phyloP scores from a whole-genome alignment of 192 early-diverging fungal genomes.

The Backusella tuberculispora region DNA sequence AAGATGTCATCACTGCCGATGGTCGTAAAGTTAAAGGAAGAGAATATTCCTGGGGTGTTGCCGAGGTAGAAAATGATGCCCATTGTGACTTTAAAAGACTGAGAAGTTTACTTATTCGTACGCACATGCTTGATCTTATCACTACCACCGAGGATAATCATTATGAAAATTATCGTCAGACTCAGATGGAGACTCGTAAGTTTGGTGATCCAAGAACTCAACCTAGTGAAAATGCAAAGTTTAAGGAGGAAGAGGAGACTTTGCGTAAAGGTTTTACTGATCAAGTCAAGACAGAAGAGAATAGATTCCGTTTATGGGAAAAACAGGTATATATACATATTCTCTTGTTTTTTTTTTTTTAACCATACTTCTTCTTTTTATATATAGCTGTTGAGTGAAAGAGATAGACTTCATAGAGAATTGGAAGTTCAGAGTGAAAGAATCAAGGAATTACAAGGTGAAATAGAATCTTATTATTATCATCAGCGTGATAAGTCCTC shows the following conservation, averaged over 20 bases:
- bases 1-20: conserved; percentile 81
- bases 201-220: conserved; percentile 79
- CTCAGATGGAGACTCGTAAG: conserved; percentile 87
- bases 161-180: conserved; percentile 91
- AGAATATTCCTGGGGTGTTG: conserved; percentile 98
- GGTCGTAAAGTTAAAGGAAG: conserved; percentile 94
- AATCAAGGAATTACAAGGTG: conserved; percentile 90
- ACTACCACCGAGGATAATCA: conserved; percentile 91
- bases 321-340: conserved; percentile 57
- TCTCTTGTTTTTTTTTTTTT: background rate
- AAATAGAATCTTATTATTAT: conserved; percentile 49
- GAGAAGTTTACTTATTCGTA: conserved; percentile 93
- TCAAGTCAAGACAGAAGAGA: conserved; percentile 95
- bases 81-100: conserved; percentile 99
- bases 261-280: conserved; percentile 97
- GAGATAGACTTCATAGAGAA: conserved; percentile 97
- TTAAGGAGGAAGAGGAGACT: conserved; percentile 98
- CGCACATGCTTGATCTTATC: conserved; percentile 97
- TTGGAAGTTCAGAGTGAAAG: conserved; percentile 89
- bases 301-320: conserved; percentile 98
- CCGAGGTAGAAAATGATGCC: conserved; percentile 98
- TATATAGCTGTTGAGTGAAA: conserved; percentile 73
- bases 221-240: conserved; percentile 86
- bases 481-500: conserved; percentile 3
- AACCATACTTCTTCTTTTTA: background rate